A percentile compares a stretch with the other conserved stretches of the same genome.
Evolutionary conservation across 495 filamentous ascomycete species (phyloP).

Genomic region (Massariosphaeria phaeospora): DNA sequence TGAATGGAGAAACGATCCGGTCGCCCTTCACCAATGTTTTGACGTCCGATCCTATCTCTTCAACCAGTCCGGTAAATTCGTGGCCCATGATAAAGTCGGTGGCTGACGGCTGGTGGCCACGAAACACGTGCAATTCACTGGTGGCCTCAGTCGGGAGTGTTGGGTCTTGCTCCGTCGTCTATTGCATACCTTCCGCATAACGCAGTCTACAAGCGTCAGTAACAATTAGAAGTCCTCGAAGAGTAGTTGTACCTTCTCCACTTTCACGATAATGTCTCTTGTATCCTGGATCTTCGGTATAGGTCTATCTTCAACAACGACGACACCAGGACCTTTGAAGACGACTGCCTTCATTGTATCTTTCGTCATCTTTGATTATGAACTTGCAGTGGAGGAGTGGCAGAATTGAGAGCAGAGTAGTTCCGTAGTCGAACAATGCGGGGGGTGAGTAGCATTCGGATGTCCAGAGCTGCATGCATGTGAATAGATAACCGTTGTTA

Average conservation of each 20-base stretch:
- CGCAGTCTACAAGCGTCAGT: slow-evolving; percentile 49
- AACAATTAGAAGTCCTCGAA: neutral
- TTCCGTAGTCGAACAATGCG: neutral
- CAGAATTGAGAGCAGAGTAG: neutral
- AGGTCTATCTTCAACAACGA: slow-evolving; percentile 60
- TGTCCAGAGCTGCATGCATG: too few species aligned
- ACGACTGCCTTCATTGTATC: slow-evolving; percentile 64
- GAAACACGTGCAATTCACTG: slow-evolving; percentile 87
- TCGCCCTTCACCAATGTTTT: slow-evolving; percentile 70
- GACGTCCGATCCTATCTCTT: slow-evolving; percentile 62
- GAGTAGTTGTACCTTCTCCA: slow-evolving; percentile 48
- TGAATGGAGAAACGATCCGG: slow-evolving; percentile 61
- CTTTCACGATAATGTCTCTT: slow-evolving; percentile 79
- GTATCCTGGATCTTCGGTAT: slow-evolving; percentile 63
- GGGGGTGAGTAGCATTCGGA: too few species aligned
- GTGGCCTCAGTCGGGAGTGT: neutral
- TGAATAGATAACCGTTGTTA: too few species aligned
- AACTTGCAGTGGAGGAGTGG: neutral
- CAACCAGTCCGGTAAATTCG: slow-evolving; percentile 76
- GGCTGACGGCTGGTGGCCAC: slow-evolving; percentile 65
- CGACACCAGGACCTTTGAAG: slow-evolving; percentile 60
- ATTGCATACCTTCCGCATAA: slow-evolving; percentile 78
- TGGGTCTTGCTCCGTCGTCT: slow-evolving; percentile 1
- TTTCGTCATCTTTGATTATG: slow-evolving; percentile 35
- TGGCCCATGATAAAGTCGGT: slow-evolving; percentile 72